These are phyloP conservation scores for Gossypium thurberi DNA, from an alignment of 345 rosid species.

Conservation along the genomic window DNA sequence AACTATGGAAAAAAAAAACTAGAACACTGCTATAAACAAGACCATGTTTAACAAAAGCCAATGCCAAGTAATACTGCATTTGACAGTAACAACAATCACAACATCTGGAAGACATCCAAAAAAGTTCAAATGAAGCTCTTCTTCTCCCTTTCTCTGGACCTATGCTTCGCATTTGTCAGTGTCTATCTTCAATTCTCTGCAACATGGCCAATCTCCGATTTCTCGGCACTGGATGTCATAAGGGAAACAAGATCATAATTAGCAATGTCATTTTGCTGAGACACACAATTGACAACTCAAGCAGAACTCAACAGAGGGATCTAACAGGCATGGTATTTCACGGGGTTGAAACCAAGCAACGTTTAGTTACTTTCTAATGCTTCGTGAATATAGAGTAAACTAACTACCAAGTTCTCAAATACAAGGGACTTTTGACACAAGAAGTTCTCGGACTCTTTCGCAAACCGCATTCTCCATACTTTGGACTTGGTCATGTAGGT, in stretches of 20 bases:
- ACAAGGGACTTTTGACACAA: background rate
- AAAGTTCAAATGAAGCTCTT: conserved; percentile 3
- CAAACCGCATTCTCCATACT: background rate
- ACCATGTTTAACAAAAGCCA: conserved; percentile 11
- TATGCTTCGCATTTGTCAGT: background rate
- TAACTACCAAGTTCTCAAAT: background rate
- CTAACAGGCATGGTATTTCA: background rate
- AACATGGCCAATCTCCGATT: conserved; percentile 20
- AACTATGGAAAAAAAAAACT: background rate
- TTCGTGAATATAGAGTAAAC: too few species aligned
- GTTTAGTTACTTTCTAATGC: too few species aligned
- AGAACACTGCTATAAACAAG: conserved; percentile 7
- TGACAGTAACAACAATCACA: conserved; percentile 2
- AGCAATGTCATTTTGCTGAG: background rate
- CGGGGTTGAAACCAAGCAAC: background rate
- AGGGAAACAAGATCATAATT: background rate
- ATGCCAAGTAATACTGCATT: conserved; percentile 12
- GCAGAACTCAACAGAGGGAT: background rate
- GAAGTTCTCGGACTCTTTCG: background rate
- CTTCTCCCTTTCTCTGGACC: background rate
- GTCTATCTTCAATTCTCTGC: conserved; percentile 11
- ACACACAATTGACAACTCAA: background rate
- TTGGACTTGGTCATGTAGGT: background rate
- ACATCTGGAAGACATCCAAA: conserved; percentile 16
- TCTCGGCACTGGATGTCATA: conserved; percentile 26